Evolutionary conservation across 2,329 filamentous ascomycete genomes (phyloP), one percentile per base, ranked within the genome.

Genomic region (Colletotrichum gigasporum): DNA sequence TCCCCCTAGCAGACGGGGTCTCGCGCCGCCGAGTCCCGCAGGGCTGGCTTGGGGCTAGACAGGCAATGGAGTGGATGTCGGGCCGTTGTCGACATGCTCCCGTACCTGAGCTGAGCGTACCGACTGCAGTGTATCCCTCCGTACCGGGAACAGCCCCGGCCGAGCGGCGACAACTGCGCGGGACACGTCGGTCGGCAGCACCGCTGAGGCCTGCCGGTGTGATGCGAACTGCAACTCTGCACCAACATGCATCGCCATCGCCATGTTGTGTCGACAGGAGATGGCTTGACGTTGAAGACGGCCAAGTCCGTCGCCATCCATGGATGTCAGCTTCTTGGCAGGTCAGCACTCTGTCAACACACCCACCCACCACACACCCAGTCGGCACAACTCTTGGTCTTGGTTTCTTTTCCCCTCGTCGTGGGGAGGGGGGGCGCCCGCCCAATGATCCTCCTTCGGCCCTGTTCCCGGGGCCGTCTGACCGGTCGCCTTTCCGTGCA

Each of bases 331-430:
- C 48, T 30, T 37, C 54, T 59, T 63, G 47, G 55, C 47, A 18
- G 14, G 60, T 52, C 54, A 59, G 60, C 47, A 63, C 60, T 58
- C 45, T 63, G 47, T 53, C 11, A 7, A 47, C 26, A 30, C 41
- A 39, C 28, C 37, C 16, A 22, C 3, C 12, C 37, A 37, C 11
- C 18, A 37, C 41, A 41, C 35, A 4, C 20, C 32, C 32, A 14
- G 32, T 14, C 32, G 32, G n/a, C n/a, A n/a, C n/a, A n/a, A n/a
- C n/a, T n/a, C n/a, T n/a, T 34, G 5, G 32, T 10, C 32, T 34
- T 34, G 32, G 10, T 34, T 48, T 22, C 12, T 35, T 35, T 9
- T 45, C 28, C 37, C 12, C 22, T 16, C 18, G 20, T 8, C 53
- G 34, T 32, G 35, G 35, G 35, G 44, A 9, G 34, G 24, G 35